A percentile compares a stretch with the other conserved stretches of the same genome.
These are phyloP conservation scores for Datura wrightii DNA, from an alignment of 257 asterid species.

Conservation along the genomic window DNA sequence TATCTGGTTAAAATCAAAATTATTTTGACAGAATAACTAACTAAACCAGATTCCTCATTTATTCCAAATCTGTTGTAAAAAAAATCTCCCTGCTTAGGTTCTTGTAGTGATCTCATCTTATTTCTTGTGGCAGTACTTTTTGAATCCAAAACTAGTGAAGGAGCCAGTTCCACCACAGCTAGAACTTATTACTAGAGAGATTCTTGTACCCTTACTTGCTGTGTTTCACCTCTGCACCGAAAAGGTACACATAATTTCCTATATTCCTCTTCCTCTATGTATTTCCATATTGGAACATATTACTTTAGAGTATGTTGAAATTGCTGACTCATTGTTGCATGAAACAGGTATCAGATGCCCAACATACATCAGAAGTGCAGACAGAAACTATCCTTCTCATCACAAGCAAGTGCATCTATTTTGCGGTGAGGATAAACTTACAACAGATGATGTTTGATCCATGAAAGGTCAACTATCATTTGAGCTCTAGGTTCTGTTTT, in stretches of 20 bases:
- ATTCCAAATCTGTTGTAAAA: background rate
- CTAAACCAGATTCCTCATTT: conserved; percentile 6
- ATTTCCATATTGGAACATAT: background rate
- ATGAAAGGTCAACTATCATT: conserved; percentile 24
- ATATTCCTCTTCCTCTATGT: background rate
- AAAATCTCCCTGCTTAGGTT: background rate
- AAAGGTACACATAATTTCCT: conserved; percentile 38
- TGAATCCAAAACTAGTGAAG: conserved; percentile 49
- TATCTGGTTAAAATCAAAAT: conserved; percentile 7
- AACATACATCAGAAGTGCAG: conserved; percentile 34
- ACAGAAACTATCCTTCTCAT: conserved; percentile 43
- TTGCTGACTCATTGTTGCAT: conserved; percentile 24
- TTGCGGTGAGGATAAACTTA: conserved; percentile 42
- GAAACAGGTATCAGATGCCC: conserved; percentile 36
- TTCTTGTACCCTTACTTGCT: conserved; percentile 49
- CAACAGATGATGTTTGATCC: conserved; percentile 6
- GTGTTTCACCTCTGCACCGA: conserved; percentile 43
- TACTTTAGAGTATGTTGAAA: background rate
- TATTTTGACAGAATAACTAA: conserved; percentile 2
- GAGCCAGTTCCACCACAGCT: conserved; percentile 58
- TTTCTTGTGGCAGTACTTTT: conserved; percentile 46
- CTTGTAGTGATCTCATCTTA: conserved; percentile 7
- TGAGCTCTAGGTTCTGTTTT: conserved; percentile 23
- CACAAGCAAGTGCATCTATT: conserved; percentile 48
- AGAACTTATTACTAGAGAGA: conserved; percentile 50